These are phyloP conservation scores for Lactarius akahatsu DNA, from an alignment of 768 basidiomycete species.

Conservation along the genomic window DNA sequence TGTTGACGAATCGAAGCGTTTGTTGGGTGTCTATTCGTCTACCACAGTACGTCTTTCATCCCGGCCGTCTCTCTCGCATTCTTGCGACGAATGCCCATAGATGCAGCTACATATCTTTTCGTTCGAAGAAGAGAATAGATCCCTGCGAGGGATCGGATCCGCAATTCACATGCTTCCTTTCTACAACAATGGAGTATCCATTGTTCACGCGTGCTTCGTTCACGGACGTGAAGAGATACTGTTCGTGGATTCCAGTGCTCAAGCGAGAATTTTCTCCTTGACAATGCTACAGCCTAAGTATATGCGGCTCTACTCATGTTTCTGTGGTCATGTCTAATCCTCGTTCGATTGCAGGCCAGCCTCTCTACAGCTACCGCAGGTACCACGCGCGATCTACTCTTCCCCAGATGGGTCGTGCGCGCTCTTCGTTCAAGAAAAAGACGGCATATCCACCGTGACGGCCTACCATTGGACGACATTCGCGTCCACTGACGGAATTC, in stretches of 20 bases:
- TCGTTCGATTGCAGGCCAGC: conserved; percentile 53
- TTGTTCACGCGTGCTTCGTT: conserved; percentile 46
- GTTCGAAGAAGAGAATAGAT: conserved; percentile 45
- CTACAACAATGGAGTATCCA: conserved; percentile 37
- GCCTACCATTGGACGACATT: conserved; percentile 60
- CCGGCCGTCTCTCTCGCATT: too few relatives aligned
- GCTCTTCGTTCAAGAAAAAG: conserved; percentile 36
- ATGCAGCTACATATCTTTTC: conserved; percentile 46
- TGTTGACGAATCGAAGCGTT: conserved; percentile 52
- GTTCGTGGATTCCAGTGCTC: conserved; percentile 45
- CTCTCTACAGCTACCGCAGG: conserved; percentile 39
- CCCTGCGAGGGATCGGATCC: conserved; percentile 44
- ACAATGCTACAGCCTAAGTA: conserved; percentile 55
- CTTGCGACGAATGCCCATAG: conserved; percentile 14
- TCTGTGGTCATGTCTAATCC: too few relatives aligned
- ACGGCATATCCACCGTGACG: conserved; percentile 29
- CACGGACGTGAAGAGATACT: conserved; percentile 53
- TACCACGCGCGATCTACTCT: conserved; percentile 42
- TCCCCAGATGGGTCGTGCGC: conserved; percentile 58
- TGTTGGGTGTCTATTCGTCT: conserved; percentile 48
- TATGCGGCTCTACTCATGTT: too few relatives aligned
- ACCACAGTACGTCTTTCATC: conserved; percentile 38
- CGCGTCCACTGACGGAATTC: conserved; percentile 48
- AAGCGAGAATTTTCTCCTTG: conserved; percentile 53
- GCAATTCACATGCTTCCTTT: conserved; percentile 44